A percentile compares a stretch with the other conserved stretches of the same genome.
These are phyloP conservation scores for Salvia rosmarinus DNA, from an alignment of 257 asterid species.

Conservation along the genomic window DNA sequence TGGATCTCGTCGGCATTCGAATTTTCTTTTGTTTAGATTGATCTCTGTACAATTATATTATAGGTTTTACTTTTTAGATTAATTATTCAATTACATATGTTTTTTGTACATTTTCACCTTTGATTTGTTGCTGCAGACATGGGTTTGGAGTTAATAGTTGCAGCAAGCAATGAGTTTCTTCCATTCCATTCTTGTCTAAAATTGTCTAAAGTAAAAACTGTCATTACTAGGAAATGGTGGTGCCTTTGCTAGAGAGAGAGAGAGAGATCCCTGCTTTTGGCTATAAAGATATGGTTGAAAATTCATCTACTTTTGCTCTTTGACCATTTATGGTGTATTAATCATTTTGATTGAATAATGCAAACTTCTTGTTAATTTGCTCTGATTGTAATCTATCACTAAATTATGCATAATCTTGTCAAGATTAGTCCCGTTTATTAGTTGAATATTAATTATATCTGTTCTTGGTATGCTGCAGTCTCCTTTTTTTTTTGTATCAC, in stretches of 20 bases:
- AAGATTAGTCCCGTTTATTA: not conserved
- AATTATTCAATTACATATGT: not conserved
- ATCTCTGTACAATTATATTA: too few relatives aligned
- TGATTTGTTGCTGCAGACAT: not conserved
- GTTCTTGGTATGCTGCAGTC: not conserved
- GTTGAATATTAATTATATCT: not conserved
- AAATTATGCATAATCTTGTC: not conserved
- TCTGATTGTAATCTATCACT: constrained; percentile 14
- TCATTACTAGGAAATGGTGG: too few relatives aligned
- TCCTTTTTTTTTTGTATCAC: too few relatives aligned
- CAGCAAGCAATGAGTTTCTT: constrained; percentile 4
- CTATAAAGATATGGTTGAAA: not conserved
- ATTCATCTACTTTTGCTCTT: constrained; percentile 2
- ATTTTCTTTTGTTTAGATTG: too few relatives aligned
- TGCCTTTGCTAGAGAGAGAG: not conserved
- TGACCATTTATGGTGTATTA: constrained; percentile 30
- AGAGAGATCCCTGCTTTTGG: constrained; percentile 3
- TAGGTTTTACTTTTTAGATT: too few relatives aligned
- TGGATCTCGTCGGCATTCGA: too few relatives aligned
- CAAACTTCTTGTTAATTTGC: constrained; percentile 19
- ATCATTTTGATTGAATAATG: not conserved
- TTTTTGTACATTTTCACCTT: not conserved
- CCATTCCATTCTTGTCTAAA: not conserved
- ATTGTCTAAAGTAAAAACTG: too few relatives aligned
- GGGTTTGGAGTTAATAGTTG: not conserved